These are phyloP conservation scores for Noccaea bulbosa DNA, from an alignment of 345 rosid species.

Conservation along the genomic window DNA sequence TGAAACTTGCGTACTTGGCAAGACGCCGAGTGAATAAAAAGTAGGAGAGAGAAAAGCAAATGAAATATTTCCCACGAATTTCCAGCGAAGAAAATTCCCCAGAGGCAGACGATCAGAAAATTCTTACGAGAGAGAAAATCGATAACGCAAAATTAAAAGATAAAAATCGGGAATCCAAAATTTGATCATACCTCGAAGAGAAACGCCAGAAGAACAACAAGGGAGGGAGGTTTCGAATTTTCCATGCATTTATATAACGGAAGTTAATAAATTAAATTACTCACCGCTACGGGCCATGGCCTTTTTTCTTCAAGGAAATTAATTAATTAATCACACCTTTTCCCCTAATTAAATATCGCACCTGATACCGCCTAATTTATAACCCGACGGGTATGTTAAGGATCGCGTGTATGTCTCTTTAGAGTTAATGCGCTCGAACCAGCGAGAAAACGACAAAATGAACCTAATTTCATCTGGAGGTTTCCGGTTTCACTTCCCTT, in stretches of 20 bases:
- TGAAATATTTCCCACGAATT: neutral
- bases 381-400: too few relatives aligned
- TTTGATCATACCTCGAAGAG: slow-evolving; percentile 41
- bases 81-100: neutral
- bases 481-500: too few relatives aligned
- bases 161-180: slow-evolving; percentile 2
- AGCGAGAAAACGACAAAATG: neutral
- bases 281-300: slow-evolving; percentile 20
- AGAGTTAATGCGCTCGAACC: neutral
- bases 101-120: slow-evolving; percentile 27
- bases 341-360: too few relatives aligned
- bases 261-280: neutral
- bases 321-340: neutral
- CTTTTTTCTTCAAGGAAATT: slow-evolving; percentile 15
- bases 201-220: slow-evolving; percentile 33
- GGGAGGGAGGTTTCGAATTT: slow-evolving; percentile 36
- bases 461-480: neutral
- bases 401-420: neutral
- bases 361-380: too few relatives aligned
- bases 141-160: neutral
- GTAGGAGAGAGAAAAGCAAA: slow-evolving; percentile 37
- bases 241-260: slow-evolving; percentile 42
- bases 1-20: slow-evolving; percentile 39
- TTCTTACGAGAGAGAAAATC: slow-evolving; percentile 21
- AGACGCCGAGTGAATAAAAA: slow-evolving; percentile 36